Conservation (phyloP, 345 rosid species). For the Arabidopsis suecica region DNA sequence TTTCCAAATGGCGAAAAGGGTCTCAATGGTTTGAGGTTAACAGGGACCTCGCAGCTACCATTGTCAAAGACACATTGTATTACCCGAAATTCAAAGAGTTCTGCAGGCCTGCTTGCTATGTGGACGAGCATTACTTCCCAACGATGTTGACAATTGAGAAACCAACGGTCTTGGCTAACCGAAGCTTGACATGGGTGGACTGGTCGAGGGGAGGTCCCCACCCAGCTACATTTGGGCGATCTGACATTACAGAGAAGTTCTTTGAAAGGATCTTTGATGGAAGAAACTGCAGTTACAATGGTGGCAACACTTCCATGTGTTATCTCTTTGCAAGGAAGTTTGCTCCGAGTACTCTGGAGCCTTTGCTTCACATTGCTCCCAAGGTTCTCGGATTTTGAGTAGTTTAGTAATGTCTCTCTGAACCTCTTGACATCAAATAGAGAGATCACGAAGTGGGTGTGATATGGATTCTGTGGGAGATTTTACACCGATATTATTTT, state of each 20-base stretch:
- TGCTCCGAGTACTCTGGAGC: slow-evolving; percentile 76
- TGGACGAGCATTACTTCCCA: slow-evolving; percentile 94
- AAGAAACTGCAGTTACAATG: slow-evolving; percentile 65
- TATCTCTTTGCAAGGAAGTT: slow-evolving; percentile 83
- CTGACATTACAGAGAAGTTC: slow-evolving; percentile 71
- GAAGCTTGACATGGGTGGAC: slow-evolving; percentile 94
- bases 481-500: background rate
- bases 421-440: background rate
- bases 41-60: slow-evolving; percentile 68
- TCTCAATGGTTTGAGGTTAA: slow-evolving; percentile 94
- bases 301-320: slow-evolving; percentile 54
- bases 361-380: slow-evolving; percentile 60
- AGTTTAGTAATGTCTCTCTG: slow-evolving; percentile 9
- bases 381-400: slow-evolving; percentile 54
- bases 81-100: slow-evolving; percentile 70
- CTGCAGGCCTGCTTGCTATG: slow-evolving; percentile 91
- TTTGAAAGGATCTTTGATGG: slow-evolving; percentile 53
- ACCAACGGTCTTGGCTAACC: slow-evolving; percentile 65
- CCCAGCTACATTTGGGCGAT: slow-evolving; percentile 86
- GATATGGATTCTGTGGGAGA: slow-evolving; percentile 8
- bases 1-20: slow-evolving; percentile 89
- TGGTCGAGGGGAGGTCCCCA: slow-evolving; percentile 98
- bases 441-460: slow-evolving; percentile 22
- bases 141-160: slow-evolving; percentile 89
- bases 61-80: slow-evolving; percentile 69